Evolutionary conservation across 371 early-diverging fungal genomes (phyloP), one percentile per base, ranked within the genome.

Genomic region (Ecytonucleospora hepatopenaei): DNA sequence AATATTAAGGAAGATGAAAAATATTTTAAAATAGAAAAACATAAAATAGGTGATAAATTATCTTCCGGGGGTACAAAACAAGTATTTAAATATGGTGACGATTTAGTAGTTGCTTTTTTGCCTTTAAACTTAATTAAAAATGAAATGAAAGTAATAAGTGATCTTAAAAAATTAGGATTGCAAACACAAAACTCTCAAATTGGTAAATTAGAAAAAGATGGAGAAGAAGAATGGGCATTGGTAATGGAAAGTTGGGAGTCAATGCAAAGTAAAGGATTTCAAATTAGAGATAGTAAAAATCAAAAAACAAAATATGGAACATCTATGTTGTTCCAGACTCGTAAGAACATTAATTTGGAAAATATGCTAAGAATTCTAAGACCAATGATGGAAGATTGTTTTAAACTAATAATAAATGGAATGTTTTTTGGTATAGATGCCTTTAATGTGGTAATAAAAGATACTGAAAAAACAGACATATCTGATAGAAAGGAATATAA

Each of bases 381-480:
- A 40, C n/a, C 40, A 40, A 8, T 40, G 8, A n/a, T n/a, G n/a
- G 40, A 40, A 40, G 40, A 40, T 40, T 8, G 12, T 12, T 40
- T 40, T n/a, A 40, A 40, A 40, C n/a, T 40, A n/a, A 40, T 40
- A 40, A 40, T n/a, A 40, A 40, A 40, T 40, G 40, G 40, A 40
- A 40, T 40, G 40, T 40, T 8, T 40, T 40, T 40, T 40, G 40
- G 40, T 12, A 8, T n/a, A 12, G 40, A 40, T 40, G 40, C 40
- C 40, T 40, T 12, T n/a, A 40, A 40, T n/a, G 12, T 40, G 8
- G n/a, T 40, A n/a, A 40, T 40, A 40, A 40, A 40, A n/a, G 40
- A 40, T n/a, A 40, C 40, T 8, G n/a, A 40, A 12, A 8, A 40
- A 40, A 40, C 40, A 12, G 40, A 40, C n/a, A 40, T 40, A 40